Percentiles rank a stretch among this genome's conserved stretches.
phyloP scores from a whole-genome alignment of 2,329 filamentous ascomycete species.

The Hypocreales sp. region DNA sequence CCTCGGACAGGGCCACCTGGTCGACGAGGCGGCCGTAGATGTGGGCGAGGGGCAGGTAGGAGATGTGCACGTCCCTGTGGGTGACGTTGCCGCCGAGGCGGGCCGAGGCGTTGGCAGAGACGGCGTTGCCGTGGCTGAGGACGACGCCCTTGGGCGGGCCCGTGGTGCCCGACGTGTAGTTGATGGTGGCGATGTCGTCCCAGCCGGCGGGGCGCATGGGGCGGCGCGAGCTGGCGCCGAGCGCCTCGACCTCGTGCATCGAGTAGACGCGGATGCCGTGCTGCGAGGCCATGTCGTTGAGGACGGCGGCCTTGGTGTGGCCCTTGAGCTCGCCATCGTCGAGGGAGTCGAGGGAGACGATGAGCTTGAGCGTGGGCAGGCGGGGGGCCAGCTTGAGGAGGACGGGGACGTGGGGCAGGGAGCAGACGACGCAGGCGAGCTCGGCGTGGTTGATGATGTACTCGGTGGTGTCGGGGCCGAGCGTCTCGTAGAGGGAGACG shows the following conservation, averaged over 20 bases:
- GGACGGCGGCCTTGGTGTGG: slow-evolving; percentile 62
- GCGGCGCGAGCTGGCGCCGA: slow-evolving; percentile 57
- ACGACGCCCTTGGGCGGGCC: slow-evolving; percentile 72
- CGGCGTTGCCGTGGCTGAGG: slow-evolving; percentile 66
- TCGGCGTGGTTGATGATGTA: slow-evolving; percentile 90
- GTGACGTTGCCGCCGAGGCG: slow-evolving; percentile 37
- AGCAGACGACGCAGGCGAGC: slow-evolving; percentile 60
- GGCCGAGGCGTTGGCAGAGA: slow-evolving; percentile 52
- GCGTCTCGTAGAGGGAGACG: slow-evolving; percentile 91
- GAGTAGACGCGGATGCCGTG: slow-evolving; percentile 67
- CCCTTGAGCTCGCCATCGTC: slow-evolving; percentile 63
- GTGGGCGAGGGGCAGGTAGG: slow-evolving; percentile 86
- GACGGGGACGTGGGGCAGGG: slow-evolving; percentile 64
- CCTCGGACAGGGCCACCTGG: slow-evolving; percentile 55
- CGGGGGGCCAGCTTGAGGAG: slow-evolving; percentile 67
- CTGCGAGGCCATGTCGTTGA: slow-evolving; percentile 60
- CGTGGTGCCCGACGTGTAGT: slow-evolving; percentile 80
- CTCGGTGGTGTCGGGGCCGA: slow-evolving; percentile 81
- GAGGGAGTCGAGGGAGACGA: slow-evolving; percentile 73
- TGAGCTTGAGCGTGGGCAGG: slow-evolving; percentile 68
- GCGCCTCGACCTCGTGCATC: slow-evolving; percentile 63
- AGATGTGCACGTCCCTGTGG: slow-evolving; percentile 50
- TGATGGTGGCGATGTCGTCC: slow-evolving; percentile 74
- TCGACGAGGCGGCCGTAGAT: slow-evolving; percentile 84
- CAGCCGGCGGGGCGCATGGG: slow-evolving; percentile 56